phyloP scores from a whole-genome alignment of 805 yeast genomes.

The Kuraishia borneana region DNA sequence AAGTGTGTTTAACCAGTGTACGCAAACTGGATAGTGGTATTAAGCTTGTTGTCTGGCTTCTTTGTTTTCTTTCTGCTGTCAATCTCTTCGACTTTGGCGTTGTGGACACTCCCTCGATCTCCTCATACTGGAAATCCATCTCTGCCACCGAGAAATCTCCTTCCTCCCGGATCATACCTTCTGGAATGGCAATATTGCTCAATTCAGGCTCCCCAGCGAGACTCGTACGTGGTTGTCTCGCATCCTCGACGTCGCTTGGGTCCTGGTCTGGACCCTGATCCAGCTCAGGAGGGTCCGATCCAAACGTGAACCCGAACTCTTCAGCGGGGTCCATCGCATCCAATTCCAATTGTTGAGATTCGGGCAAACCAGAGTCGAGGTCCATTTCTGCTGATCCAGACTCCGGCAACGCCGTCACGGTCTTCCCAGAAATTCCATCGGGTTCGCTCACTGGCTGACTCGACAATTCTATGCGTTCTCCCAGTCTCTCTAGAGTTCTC shows the following conservation, averaged over 20 bases:
- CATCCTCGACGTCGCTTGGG: neutral
- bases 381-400: too few species aligned
- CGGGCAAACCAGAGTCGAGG: too few species aligned
- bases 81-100: slow-evolving; percentile 4
- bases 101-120: neutral
- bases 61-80: slow-evolving; percentile 1
- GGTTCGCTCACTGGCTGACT: too few species aligned
- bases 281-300: neutral
- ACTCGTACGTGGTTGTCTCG: neutral
- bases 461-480: too few species aligned
- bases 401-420: too few species aligned
- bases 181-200: slow-evolving; percentile 19
- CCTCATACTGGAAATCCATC: slow-evolving; percentile 7
- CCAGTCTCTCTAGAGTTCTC: neutral
- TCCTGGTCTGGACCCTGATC: neutral
- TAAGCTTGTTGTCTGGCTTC: slow-evolving; percentile 3
- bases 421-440: too few species aligned
- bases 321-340: neutral
- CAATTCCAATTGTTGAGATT: too few species aligned
- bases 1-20: slow-evolving; percentile 7
- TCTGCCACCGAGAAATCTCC: slow-evolving; percentile 12
- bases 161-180: slow-evolving; percentile 18
- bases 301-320: too few species aligned
- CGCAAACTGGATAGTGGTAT: slow-evolving; percentile 5
- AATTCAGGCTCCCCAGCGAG: neutral